Percentiles rank a stretch among this genome's conserved stretches.
Conservation (phyloP, 768 basidiomycete species). For the Agaricus subrufescens region DNA sequence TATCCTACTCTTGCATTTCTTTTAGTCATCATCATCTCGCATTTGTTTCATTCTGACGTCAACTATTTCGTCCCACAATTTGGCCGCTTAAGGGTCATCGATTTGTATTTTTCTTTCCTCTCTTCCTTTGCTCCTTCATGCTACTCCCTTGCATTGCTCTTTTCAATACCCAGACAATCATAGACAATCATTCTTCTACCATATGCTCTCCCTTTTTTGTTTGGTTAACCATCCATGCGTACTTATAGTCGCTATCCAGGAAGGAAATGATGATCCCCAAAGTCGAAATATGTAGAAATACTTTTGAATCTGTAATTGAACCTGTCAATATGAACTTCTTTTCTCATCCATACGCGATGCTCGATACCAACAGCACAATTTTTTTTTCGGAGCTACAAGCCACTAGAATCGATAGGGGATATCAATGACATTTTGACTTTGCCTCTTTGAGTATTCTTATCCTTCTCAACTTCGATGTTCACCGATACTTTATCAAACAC, state of each 20-base stretch:
- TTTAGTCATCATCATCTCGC: neutral
- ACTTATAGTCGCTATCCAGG: neutral
- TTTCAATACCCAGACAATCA: neutral
- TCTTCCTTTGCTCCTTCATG: neutral
- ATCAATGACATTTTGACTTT: constrained; percentile 82
- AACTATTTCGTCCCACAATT: neutral
- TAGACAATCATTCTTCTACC: neutral
- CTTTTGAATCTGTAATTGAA: constrained; percentile 1
- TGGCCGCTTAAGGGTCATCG: neutral
- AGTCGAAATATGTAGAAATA: constrained; percentile 10
- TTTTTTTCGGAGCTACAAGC: constrained; percentile 21
- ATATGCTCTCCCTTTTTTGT: neutral
- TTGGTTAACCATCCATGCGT: constrained; percentile 1
- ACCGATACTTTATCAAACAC: constrained; percentile 95
- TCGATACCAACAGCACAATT: neutral
- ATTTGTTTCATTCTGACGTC: neutral
- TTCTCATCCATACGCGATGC: neutral
- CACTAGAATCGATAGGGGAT: constrained; percentile 55
- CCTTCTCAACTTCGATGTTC: constrained; percentile 91
- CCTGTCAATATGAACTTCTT: neutral
- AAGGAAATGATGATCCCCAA: constrained; percentile 1
- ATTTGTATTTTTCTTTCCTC: neutral
- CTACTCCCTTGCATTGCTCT: neutral
- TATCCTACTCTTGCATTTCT: neutral
- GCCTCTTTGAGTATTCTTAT: constrained; percentile 87